Evolutionary conservation across 345 rosid genomes (phyloP).

Genomic region (Pistacia vera): DNA sequence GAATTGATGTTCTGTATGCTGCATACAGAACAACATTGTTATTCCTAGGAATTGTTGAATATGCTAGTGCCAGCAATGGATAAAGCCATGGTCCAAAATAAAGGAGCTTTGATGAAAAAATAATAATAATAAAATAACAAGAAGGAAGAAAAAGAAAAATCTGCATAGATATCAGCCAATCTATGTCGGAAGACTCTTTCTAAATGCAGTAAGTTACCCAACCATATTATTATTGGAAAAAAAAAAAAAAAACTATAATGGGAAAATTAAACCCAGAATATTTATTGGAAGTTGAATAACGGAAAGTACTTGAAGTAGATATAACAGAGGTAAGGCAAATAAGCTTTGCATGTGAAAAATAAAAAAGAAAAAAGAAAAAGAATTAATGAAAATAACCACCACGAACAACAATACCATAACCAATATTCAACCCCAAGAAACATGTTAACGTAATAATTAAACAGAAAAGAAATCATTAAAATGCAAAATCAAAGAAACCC

Average conservation of each 20-base stretch:
- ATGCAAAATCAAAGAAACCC: constrained; percentile 17
- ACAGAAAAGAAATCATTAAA: constrained; percentile 3
- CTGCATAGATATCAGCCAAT: no score
- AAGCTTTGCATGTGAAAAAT: not conserved
- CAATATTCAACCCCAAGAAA: not conserved
- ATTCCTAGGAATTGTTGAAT: not conserved
- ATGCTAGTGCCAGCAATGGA: not conserved
- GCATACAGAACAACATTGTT: not conserved
- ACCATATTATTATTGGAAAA: not conserved
- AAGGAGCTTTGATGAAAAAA: not conserved
- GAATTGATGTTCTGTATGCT: not conserved
- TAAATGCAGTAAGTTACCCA: not conserved
- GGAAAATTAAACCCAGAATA: constrained; percentile 11
- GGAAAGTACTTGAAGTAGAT: not conserved
- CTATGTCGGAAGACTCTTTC: no score
- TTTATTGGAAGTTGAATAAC: not conserved
- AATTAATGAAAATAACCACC: not conserved
- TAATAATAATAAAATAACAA: not conserved
- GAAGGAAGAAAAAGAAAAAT: not conserved
- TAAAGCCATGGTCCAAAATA: not conserved
- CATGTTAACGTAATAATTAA: constrained; percentile 6
- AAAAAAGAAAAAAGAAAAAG: not conserved
- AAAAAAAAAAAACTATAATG: not conserved
- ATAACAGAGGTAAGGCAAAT: not conserved
- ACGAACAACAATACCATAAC: not conserved